A percentile compares a stretch with the other conserved stretches of the same genome.
phyloP scores from a whole-genome alignment of 306 rosid genomes.

The Begonia masoniana region DNA sequence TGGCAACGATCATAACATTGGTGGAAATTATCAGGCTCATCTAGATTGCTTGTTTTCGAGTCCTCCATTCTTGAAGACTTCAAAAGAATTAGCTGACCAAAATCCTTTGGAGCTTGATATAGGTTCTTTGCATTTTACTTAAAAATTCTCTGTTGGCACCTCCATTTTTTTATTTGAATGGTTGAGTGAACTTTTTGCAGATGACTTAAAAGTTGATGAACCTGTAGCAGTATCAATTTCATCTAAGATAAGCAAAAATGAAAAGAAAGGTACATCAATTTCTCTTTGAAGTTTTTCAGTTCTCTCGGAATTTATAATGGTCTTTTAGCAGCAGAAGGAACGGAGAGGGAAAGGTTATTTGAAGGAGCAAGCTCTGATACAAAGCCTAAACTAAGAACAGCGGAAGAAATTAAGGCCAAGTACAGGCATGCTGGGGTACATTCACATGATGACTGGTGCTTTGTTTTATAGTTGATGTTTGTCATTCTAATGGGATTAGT shows the following conservation, averaged over 20 bases:
- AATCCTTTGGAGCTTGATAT: conserved; percentile 35
- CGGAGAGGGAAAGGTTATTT: conserved; percentile 47
- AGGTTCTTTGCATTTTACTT: conserved; percentile 34
- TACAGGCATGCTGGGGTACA: conserved; percentile 48
- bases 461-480: conserved; percentile 10
- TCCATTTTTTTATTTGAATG: neutral
- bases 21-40: conserved; percentile 16
- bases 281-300: conserved; percentile 6
- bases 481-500: conserved; percentile 13
- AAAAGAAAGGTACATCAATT: conserved; percentile 41
- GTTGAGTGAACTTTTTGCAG: conserved; percentile 19
- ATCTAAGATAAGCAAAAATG: conserved; percentile 19
- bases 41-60: conserved; percentile 53
- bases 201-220: conserved; percentile 55
- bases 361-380: conserved; percentile 32
- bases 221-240: conserved; percentile 23
- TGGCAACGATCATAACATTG: conserved; percentile 18
- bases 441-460: neutral
- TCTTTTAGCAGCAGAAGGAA: conserved; percentile 35
- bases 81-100: conserved; percentile 22
- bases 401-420: conserved; percentile 84
- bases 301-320: conserved; percentile 6
- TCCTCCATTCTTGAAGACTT: conserved; percentile 81
- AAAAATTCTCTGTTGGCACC: conserved; percentile 8
- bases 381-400: conserved; percentile 50